phyloP scores from a whole-genome alignment of 1,139 yeast species.

The Candida glucosophila region DNA sequence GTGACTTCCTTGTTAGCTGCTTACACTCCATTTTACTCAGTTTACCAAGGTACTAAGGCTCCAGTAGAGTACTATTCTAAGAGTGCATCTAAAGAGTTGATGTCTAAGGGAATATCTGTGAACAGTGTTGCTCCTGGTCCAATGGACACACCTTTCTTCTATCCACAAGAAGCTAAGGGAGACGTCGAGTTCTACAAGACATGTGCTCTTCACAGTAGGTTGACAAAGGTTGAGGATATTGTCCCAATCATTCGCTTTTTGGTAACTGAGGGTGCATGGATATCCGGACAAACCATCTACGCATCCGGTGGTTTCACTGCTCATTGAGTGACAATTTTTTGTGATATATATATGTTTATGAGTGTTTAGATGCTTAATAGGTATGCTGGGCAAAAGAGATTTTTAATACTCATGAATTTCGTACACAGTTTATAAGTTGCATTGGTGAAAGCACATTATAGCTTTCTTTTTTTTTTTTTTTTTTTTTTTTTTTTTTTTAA shows the following conservation, averaged over 20 bases:
- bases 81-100: conserved; percentile 51
- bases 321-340: conserved; percentile 16
- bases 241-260: conserved; percentile 55
- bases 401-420: no score
- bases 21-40: conserved; percentile 47
- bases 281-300: conserved; percentile 61
- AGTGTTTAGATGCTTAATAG: no score
- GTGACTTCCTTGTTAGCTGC: conserved; percentile 64
- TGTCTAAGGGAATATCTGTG: conserved; percentile 39
- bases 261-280: conserved; percentile 61
- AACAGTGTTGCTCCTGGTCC: conserved; percentile 64
- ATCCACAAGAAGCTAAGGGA: conserved; percentile 48
- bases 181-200: conserved; percentile 50
- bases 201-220: conserved; percentile 36
- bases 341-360: no score
- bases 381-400: no score
- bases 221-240: conserved; percentile 53
- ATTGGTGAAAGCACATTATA: no score
- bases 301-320: conserved; percentile 64
- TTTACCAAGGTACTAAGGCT: conserved; percentile 55
- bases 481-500: no score
- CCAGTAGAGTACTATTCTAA: conserved; percentile 54
- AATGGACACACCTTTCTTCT: conserved; percentile 64
- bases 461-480: no score
- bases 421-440: no score